Percentiles rank a stretch among this genome's conserved stretches.
phyloP scores from a whole-genome alignment of 805 yeast genomes.

The Blastobotrys chiropterorum region DNA sequence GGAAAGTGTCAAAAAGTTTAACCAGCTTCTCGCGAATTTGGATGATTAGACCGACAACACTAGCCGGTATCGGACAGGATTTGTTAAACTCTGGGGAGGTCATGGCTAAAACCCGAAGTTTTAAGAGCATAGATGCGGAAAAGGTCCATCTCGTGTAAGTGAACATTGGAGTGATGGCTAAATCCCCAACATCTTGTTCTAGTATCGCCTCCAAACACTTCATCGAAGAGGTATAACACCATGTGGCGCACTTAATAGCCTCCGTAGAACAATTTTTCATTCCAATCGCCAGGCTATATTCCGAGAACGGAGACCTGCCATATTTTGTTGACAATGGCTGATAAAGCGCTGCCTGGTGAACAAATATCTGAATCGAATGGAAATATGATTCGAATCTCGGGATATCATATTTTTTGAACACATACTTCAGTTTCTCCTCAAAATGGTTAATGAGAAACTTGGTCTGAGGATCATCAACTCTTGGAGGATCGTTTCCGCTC shows the following conservation, averaged over 20 bases:
- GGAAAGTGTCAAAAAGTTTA: slow-evolving; percentile 19
- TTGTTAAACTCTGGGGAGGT: slow-evolving; percentile 24
- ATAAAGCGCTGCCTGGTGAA: slow-evolving; percentile 33
- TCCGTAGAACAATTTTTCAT: slow-evolving; percentile 19
- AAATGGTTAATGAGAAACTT: slow-evolving; percentile 43
- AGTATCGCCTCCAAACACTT: slow-evolving; percentile 19
- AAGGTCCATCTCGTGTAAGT: slow-evolving; percentile 25
- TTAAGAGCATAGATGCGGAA: slow-evolving; percentile 27
- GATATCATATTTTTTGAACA: slow-evolving; percentile 35
- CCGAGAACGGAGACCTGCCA: slow-evolving; percentile 33
- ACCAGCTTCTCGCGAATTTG: slow-evolving; percentile 19
- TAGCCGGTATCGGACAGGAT: slow-evolving; percentile 21
- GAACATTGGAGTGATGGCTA: slow-evolving; percentile 47
- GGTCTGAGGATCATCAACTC: slow-evolving; percentile 31
- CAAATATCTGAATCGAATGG: slow-evolving; percentile 44
- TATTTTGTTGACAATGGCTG: slow-evolving; percentile 17
- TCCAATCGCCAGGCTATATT: slow-evolving; percentile 26
- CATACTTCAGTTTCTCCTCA: slow-evolving; percentile 39
- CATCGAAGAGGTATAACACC: slow-evolving; percentile 22
- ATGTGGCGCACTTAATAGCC: slow-evolving; percentile 23
- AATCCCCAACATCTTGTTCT: slow-evolving; percentile 32
- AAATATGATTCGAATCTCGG: slow-evolving; percentile 40
- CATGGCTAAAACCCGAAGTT: slow-evolving; percentile 27
- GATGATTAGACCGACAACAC: slow-evolving; percentile 18
- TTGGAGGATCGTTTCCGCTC: slow-evolving; percentile 38